phyloP scores from a whole-genome alignment of 2,329 filamentous ascomycete genomes.

The Claviceps sp. region DNA sequence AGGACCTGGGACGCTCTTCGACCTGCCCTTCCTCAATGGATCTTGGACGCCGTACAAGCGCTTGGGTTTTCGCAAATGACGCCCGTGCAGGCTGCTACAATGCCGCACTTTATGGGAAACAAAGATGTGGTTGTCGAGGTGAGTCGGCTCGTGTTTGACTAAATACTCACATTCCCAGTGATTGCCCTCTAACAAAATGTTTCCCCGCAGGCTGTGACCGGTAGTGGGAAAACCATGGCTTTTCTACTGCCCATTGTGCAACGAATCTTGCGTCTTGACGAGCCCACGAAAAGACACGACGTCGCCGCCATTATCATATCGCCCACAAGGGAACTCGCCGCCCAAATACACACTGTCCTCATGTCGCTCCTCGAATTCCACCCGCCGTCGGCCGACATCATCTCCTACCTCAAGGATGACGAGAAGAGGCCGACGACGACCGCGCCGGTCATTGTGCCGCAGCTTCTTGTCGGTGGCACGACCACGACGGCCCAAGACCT shows the following conservation, averaged over 20 bases:
- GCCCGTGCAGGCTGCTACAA: constrained; percentile 84
- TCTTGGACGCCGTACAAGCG: constrained; percentile 66
- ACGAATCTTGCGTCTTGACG: constrained; percentile 64
- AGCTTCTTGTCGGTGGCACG: constrained; percentile 75
- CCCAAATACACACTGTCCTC: constrained; percentile 78
- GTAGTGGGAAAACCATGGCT: constrained; percentile 78
- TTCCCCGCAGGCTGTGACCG: constrained; percentile 57
- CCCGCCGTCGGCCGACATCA: constrained; percentile 55
- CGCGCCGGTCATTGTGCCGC: constrained; percentile 55
- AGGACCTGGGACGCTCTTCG: constrained; percentile 31
- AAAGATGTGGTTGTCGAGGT: constrained; percentile 88
- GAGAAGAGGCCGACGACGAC: constrained; percentile 38
- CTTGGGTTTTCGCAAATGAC: constrained; percentile 86
- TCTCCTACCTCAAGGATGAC: constrained; percentile 40
- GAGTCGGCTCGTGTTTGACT: constrained; percentile 5
- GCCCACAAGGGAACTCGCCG: constrained; percentile 78
- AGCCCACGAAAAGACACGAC: constrained; percentile 79
- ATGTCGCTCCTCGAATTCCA: constrained; percentile 71
- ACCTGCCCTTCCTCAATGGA: constrained; percentile 47
- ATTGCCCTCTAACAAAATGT: neutral
- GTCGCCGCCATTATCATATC: constrained; percentile 85
- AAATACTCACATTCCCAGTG: neutral
- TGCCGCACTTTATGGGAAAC: constrained; percentile 77
- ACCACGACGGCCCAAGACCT: constrained; percentile 74
- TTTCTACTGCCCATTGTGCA: constrained; percentile 78